These are phyloP conservation scores for Coffea canephora DNA, from an alignment of 257 asterid genomes.

Conservation along the genomic window DNA sequence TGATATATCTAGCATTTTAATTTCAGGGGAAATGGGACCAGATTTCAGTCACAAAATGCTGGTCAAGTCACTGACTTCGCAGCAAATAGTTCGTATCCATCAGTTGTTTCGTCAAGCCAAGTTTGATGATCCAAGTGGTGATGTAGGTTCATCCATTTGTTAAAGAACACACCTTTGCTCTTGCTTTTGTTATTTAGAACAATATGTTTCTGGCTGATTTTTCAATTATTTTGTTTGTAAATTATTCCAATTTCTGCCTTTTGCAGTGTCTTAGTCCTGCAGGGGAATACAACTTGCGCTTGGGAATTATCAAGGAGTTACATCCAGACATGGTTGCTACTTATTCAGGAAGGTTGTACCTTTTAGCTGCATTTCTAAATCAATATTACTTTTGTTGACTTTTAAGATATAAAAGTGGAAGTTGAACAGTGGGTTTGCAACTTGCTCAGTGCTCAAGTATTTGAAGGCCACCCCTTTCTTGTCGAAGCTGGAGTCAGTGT, in stretches of 20 bases:
- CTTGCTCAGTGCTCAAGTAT: conserved; percentile 78
- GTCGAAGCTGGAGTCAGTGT: conserved; percentile 95
- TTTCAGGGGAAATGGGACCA: conserved; percentile 84
- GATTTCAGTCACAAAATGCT: conserved; percentile 63
- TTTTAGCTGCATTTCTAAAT: conserved; percentile 1
- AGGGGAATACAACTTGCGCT: conserved; percentile 83
- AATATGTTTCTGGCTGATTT: neutral
- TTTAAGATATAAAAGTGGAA: conserved; percentile 1
- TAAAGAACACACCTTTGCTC: conserved; percentile 15
- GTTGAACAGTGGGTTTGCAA: conserved; percentile 1
- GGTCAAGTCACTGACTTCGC: conserved; percentile 69
- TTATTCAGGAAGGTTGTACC: conserved; percentile 78
- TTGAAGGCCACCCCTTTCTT: conserved; percentile 91
- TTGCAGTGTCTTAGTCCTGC: conserved; percentile 92
- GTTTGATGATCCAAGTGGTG: conserved; percentile 87
- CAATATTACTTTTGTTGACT: neutral
- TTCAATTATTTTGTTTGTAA: neutral
- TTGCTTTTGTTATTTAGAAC: neutral
- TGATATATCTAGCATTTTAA: neutral
- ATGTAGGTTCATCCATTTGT: conserved; percentile 45
- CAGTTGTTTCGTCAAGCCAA: conserved; percentile 96
- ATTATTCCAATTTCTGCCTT: conserved; percentile 6
- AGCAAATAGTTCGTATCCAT: conserved; percentile 86
- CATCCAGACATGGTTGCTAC: conserved; percentile 98
- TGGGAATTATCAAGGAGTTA: conserved; percentile 86